Evolutionary conservation across 139 green algal species (phyloP), one percentile per base, ranked within the genome.

Genomic region (Chlamydomonas incerta): DNA sequence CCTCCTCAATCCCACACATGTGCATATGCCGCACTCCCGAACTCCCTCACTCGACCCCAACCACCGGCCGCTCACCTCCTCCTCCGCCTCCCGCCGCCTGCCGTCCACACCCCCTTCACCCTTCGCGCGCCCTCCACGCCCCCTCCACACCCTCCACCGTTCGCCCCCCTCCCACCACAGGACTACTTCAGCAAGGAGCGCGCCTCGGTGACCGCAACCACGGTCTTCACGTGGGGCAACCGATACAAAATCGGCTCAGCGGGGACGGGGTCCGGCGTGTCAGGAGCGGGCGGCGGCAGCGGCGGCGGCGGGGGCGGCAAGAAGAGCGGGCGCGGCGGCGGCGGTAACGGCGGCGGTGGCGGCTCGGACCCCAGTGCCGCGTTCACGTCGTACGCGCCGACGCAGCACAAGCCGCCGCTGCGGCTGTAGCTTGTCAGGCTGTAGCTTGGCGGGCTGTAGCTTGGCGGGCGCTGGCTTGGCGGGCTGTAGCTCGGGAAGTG

Each of bases 211-310:
- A 86, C 80, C 26, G 80, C 68, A 33, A 80, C 68, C 4, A 86
- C 50, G 13, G 80, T 86, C 20, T 86, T 86, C 80, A 86, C 80
- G 52, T 86, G 80, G 80, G 80, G 80, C 33, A 86, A 86, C 68
- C 67, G 80, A 18, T 80, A 80, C 55, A 75, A 76, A 47, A 75
- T 83, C 47, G 77, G 77, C 0, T 65, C 47, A 11, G 34, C 34
- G 68, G 68, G 55, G 5, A 62, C 52, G 18, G 80, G 47, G 20
- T 11, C 60, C 20, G 50, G 21, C 13, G 13, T n/a, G 31, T 8
- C 21, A 26, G 50, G 67, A 6, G 24, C 28, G 1, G 35, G 80
- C 52, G 47, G 66, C 24, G 21, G 14, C 79, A 18, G 31, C 50
- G 11, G 29, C 41, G 18, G 33, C 26, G 60, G 73, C 6, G 15